A percentile compares a stretch with the other conserved stretches of the same genome.
Conservation (phyloP, 306 rosid genomes). For the Malus fusca region DNA sequence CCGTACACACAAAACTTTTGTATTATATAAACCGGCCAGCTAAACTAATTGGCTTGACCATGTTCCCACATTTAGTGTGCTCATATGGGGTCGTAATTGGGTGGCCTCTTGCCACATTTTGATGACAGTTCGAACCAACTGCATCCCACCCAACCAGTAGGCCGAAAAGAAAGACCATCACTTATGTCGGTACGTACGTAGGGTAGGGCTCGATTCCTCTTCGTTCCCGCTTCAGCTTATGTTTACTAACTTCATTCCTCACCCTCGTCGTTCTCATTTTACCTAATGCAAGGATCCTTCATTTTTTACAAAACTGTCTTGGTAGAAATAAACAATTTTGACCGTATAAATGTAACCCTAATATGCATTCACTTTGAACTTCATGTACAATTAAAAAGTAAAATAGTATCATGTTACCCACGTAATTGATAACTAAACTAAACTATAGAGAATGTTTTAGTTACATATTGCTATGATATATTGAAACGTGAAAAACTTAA, state of each 20-base stretch:
- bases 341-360: background rate
- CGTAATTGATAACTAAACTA: background rate
- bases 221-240: background rate
- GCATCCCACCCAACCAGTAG: background rate
- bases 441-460: too few species aligned
- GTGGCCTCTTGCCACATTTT: background rate
- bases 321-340: too few species aligned
- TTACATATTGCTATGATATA: too few species aligned
- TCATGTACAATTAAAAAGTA: too few species aligned
- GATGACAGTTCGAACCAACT: background rate
- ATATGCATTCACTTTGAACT: background rate
- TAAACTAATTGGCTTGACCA: background rate
- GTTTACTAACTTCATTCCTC: background rate
- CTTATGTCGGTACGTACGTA: background rate
- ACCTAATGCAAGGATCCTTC: background rate
- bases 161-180: background rate
- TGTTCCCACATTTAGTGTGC: slow-evolving; percentile 1
- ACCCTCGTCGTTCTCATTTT: background rate
- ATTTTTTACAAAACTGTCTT: background rate
- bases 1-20: background rate
- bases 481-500: too few species aligned
- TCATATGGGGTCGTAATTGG: slow-evolving; percentile 1
- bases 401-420: too few species aligned
- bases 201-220: background rate
- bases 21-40: background rate